Evolutionary conservation across 805 yeast species (phyloP).

Genomic region (Hyphopichia homilentoma): DNA sequence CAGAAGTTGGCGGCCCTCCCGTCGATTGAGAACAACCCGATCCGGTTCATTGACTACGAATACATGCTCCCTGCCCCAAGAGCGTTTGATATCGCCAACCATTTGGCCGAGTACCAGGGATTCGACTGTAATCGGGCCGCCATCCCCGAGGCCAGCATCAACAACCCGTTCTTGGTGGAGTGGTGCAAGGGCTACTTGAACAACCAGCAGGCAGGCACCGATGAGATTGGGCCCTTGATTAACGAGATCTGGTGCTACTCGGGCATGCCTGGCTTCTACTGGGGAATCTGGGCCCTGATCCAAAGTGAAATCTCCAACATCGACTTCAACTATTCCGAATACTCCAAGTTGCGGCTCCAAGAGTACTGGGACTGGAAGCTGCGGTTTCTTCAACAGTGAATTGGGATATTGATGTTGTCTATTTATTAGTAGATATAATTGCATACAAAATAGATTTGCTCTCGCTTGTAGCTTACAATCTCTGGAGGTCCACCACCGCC

Average conservation of each 20-base stretch:
- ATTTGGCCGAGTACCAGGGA: slow-evolving; percentile 80
- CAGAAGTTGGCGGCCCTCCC: slow-evolving; percentile 11
- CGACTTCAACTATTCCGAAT: slow-evolving; percentile 66
- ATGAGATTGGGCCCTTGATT: slow-evolving; percentile 42
- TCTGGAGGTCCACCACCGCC: slow-evolving; percentile 50
- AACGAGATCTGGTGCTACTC: slow-evolving; percentile 57
- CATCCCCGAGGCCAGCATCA: slow-evolving; percentile 49
- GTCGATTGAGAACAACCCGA: slow-evolving; percentile 29
- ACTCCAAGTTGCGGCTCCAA: slow-evolving; percentile 54
- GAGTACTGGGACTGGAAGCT: slow-evolving; percentile 72
- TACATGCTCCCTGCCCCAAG: slow-evolving; percentile 70
- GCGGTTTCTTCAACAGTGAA: no score
- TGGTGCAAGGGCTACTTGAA: slow-evolving; percentile 62
- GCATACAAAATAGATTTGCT: background rate
- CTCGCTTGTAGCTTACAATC: no score
- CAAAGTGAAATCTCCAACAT: slow-evolving; percentile 66
- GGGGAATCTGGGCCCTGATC: slow-evolving; percentile 84
- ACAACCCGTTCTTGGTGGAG: slow-evolving; percentile 42
- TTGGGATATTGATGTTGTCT: background rate
- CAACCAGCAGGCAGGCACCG: slow-evolving; percentile 20
- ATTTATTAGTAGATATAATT: background rate
- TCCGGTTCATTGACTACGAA: slow-evolving; percentile 68
- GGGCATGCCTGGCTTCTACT: slow-evolving; percentile 79
- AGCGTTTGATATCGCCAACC: slow-evolving; percentile 72
- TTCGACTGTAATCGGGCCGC: slow-evolving; percentile 61